phyloP scores from a whole-genome alignment of 1,284 basidiomycete genomes.

The Porogramme epimiltina region DNA sequence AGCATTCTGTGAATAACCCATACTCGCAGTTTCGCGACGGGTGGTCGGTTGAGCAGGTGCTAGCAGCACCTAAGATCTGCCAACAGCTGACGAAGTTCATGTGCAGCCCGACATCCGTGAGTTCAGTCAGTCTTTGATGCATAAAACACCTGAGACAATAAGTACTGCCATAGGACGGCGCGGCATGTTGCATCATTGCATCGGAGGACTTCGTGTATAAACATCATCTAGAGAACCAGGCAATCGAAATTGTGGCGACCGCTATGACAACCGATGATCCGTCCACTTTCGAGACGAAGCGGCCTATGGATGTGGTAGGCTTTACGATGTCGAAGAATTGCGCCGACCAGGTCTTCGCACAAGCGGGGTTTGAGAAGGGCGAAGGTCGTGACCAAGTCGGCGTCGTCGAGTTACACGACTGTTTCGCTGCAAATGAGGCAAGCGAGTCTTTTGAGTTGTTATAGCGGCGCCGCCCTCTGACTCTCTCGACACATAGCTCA shows the following conservation, averaged over 20 bases:
- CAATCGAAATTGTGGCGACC: slow-evolving; percentile 77
- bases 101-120: slow-evolving; percentile 84
- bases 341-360: slow-evolving; percentile 71
- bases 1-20: slow-evolving; percentile 81
- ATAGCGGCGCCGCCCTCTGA: background rate
- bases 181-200: slow-evolving; percentile 75
- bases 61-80: slow-evolving; percentile 67
- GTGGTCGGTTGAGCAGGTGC: slow-evolving; percentile 72
- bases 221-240: slow-evolving; percentile 82
- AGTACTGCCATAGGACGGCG: slow-evolving; percentile 56
- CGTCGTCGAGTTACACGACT: slow-evolving; percentile 86
- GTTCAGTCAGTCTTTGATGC: slow-evolving; percentile 8
- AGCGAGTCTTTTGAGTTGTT: background rate
- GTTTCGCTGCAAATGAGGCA: slow-evolving; percentile 81
- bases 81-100: slow-evolving; percentile 82
- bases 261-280: slow-evolving; percentile 68
- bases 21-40: slow-evolving; percentile 85
- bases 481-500: slow-evolving; percentile 54
- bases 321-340: slow-evolving; percentile 74
- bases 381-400: slow-evolving; percentile 77
- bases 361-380: slow-evolving; percentile 69
- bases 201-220: slow-evolving; percentile 82
- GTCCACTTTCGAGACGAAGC: slow-evolving; percentile 62
- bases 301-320: slow-evolving; percentile 76
- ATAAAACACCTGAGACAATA: background rate